Percentiles rank a stretch among this genome's conserved stretches.
phyloP scores from a whole-genome alignment of 2,329 filamentous ascomycete genomes.

The Talaromyces rugulosus region DNA sequence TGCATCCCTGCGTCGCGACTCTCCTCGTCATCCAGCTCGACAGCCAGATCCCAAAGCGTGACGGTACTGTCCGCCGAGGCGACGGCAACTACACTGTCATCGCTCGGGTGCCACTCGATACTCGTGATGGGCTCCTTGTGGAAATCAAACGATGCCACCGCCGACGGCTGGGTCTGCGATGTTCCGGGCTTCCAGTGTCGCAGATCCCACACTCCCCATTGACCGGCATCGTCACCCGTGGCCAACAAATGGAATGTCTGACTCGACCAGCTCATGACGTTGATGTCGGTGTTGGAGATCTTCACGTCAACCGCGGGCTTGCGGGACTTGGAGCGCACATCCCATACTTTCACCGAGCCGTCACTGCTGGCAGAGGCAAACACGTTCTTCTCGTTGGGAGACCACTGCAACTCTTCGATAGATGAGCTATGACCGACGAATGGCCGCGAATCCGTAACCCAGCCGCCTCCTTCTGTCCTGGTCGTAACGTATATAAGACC shows the following conservation, averaged over 20 bases:
- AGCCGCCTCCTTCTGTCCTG: slow-evolving; percentile 79
- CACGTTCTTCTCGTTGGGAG: slow-evolving; percentile 84
- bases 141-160: slow-evolving; percentile 91
- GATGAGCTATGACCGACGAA: slow-evolving; percentile 81
- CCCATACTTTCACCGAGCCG: slow-evolving; percentile 94
- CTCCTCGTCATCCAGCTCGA: slow-evolving; percentile 96
- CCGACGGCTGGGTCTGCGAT: slow-evolving; percentile 57
- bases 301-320: slow-evolving; percentile 83
- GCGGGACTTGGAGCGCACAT: slow-evolving; percentile 83
- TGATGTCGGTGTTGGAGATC: slow-evolving; percentile 81
- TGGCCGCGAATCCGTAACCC: slow-evolving; percentile 77
- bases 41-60: slow-evolving; percentile 93
- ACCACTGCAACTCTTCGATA: slow-evolving; percentile 96
- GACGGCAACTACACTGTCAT: slow-evolving; percentile 92
- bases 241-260: slow-evolving; percentile 86
- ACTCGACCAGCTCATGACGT: slow-evolving; percentile 92
- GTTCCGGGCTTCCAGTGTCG: slow-evolving; percentile 79
- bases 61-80: slow-evolving; percentile 91
- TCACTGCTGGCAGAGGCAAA: slow-evolving; percentile 93
- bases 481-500: slow-evolving; percentile 87
- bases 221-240: slow-evolving; percentile 86
- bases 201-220: slow-evolving; percentile 95
- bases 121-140: slow-evolving; percentile 96
- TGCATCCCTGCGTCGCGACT: slow-evolving; percentile 81
- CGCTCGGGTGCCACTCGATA: slow-evolving; percentile 94